phyloP scores from a whole-genome alignment of 768 basidiomycete genomes.

The Trametes coccinea region DNA sequence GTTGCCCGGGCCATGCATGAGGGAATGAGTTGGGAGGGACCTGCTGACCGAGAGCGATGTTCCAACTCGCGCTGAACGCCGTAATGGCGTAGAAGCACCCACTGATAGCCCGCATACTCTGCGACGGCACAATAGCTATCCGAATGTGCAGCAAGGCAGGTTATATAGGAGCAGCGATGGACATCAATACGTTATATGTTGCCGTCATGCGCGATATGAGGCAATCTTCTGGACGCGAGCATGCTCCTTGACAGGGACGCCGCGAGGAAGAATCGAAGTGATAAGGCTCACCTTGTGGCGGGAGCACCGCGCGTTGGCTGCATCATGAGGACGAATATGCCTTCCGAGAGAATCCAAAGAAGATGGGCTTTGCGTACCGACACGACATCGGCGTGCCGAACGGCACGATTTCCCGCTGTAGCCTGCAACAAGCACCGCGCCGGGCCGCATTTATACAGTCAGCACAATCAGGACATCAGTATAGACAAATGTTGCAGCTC shows the following conservation, averaged over 20 bases:
- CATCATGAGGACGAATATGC: background rate
- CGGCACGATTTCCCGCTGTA: background rate
- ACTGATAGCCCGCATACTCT: background rate
- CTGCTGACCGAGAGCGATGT: background rate
- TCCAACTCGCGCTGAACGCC: background rate
- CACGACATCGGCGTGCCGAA: background rate
- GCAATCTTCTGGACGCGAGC: background rate
- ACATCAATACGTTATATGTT: background rate
- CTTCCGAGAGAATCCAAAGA: background rate
- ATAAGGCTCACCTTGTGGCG: background rate
- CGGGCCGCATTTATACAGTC: background rate
- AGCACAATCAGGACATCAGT: no score
- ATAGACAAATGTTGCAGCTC: no score
- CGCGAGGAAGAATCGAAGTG: background rate
- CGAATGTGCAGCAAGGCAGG: background rate
- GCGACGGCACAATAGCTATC: background rate
- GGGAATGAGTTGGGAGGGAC: slow-evolving; percentile 26
- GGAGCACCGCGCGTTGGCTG: background rate
- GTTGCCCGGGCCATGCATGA: slow-evolving; percentile 28
- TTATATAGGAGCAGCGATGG: background rate
- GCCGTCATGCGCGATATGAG: slow-evolving; percentile 1
- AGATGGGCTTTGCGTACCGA: background rate
- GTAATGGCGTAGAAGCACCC: background rate
- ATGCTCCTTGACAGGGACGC: background rate
- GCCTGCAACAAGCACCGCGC: background rate